Conservation (phyloP, 2,329 filamentous ascomycete genomes). For the Aureobasidium lini region DNA sequence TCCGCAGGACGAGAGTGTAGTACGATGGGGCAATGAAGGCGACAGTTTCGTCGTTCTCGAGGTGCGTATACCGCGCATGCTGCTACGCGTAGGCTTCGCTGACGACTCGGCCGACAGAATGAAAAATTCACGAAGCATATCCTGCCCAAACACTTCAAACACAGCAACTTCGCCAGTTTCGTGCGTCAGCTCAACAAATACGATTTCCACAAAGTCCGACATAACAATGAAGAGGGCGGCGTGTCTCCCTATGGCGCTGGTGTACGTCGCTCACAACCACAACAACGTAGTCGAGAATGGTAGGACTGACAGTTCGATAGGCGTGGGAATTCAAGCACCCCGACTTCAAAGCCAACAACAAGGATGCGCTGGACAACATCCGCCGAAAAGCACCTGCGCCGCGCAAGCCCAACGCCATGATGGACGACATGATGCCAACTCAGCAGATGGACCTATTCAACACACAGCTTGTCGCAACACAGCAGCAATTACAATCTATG, state of each 20-base stretch:
- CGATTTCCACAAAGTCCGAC: slow-evolving; percentile 95
- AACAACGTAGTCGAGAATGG: not conserved
- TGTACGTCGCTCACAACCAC: slow-evolving; percentile 40
- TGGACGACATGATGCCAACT: slow-evolving; percentile 68
- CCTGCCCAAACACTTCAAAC: slow-evolving; percentile 96
- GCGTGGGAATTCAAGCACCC: slow-evolving; percentile 97
- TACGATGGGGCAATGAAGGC: slow-evolving; percentile 89
- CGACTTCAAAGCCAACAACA: slow-evolving; percentile 91
- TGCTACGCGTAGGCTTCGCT: not conserved
- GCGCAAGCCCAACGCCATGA: slow-evolving; percentile 58
- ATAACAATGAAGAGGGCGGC: slow-evolving; percentile 78
- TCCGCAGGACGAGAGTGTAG: slow-evolving; percentile 82
- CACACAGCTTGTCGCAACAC: slow-evolving; percentile 79
- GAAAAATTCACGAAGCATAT: slow-evolving; percentile 98
- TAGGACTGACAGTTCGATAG: slow-evolving; percentile 40
- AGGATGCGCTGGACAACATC: slow-evolving; percentile 94
- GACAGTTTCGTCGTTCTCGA: slow-evolving; percentile 97
- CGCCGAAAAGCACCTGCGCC: slow-evolving; percentile 89
- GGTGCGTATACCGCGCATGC: slow-evolving; percentile 44
- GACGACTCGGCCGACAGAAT: slow-evolving; percentile 51
- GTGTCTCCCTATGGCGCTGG: slow-evolving; percentile 74
- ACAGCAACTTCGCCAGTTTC: slow-evolving; percentile 97
- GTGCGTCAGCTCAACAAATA: slow-evolving; percentile 95
- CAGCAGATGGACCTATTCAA: slow-evolving; percentile 87
- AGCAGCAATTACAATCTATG: slow-evolving; percentile 83